Evolutionary conservation across 192 early-diverging fungal species (phyloP).

Genomic region (Bifiguratus adelaidae): DNA sequence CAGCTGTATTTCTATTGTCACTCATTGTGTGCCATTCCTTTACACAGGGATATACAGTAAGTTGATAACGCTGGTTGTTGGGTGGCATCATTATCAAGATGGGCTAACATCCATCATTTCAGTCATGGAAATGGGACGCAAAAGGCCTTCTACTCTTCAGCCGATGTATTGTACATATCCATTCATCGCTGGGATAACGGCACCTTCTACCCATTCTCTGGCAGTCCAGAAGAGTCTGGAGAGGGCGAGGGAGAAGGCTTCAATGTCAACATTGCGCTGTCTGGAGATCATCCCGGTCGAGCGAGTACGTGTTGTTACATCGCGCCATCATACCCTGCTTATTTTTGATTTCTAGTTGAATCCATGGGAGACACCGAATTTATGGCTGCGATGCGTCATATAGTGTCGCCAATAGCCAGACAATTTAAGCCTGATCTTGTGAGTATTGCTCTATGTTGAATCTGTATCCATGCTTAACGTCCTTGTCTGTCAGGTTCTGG

Average conservation of each 20-base stretch:
- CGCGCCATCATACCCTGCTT: not conserved
- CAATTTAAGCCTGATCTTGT: constrained; percentile 70
- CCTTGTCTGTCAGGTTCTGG: constrained; percentile 17
- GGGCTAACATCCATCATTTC: not conserved
- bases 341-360: constrained; percentile 8
- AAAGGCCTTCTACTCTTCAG: constrained; percentile 55
- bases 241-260: constrained; percentile 35
- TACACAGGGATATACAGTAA: constrained; percentile 5
- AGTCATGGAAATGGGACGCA: constrained; percentile 68
- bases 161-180: constrained; percentile 61
- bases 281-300: constrained; percentile 28
- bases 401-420: constrained; percentile 57
- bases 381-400: constrained; percentile 49
- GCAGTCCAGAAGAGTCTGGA: constrained; percentile 43
- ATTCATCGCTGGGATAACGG: constrained; percentile 67
- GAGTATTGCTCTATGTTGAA: constrained; percentile 3
- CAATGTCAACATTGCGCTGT: constrained; percentile 39
- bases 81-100: not conserved
- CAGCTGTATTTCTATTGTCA: not conserved
- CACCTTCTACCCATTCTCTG: constrained; percentile 58
- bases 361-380: constrained; percentile 68
- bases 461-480: not conserved
- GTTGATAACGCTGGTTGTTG: not conserved
- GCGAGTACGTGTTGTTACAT: not conserved
- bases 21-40: no score